Evolutionary conservation across 2,329 filamentous ascomycete species (phyloP), one percentile per base, ranked within the genome.

Genomic region (Fusarium dimerum): DNA sequence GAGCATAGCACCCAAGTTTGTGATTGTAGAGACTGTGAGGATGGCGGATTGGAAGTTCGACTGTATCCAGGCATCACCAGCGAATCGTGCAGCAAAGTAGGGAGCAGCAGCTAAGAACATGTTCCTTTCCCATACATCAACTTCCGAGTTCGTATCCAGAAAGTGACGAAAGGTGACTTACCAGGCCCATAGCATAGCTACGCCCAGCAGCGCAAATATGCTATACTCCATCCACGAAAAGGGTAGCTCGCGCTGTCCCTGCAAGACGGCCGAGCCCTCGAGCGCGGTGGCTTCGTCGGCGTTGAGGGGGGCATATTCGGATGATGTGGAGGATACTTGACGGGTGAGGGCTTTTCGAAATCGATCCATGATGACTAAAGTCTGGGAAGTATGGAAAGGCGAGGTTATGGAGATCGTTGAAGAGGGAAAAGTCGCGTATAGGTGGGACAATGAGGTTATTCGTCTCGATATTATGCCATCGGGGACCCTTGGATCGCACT

Each of bases 101-200:
- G 93, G 91, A 2, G 91, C 90, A 9, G 93, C 92, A 43, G 94
- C 93, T 62, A 97, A 84, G 72, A 97, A 97, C 93, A 97, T 97
- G 77, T 97, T 97, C 91, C 91, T 93, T 61, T 41, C 50, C 44
- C 40, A 12, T 46, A 13, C 16, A 29, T 58, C 42, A 58, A 50
- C 44, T 46, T 48, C 43, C 16, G 20, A 13, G 36, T 30, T 46
- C 18, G 10, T 44, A 15, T 6, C 34, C 45, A 20, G 17, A 34
- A 34, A 43, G 20, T 17, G 18, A 29, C 18, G 30, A 30, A 16
- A 36, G 46, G 40, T n/a, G 9, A 50, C 83, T 62, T 82, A 95
- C 93, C 93, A 97, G 50, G 93, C 92, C 93, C 93, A 97, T 42
- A 97, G 80, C 94, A 97, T 97, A 47, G 92, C 90, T 51, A 96